A percentile compares a stretch with the other conserved stretches of the same genome.
Conservation (phyloP, 2,329 filamentous ascomycete species). For the Ceratocystis cacaofunesta region DNA sequence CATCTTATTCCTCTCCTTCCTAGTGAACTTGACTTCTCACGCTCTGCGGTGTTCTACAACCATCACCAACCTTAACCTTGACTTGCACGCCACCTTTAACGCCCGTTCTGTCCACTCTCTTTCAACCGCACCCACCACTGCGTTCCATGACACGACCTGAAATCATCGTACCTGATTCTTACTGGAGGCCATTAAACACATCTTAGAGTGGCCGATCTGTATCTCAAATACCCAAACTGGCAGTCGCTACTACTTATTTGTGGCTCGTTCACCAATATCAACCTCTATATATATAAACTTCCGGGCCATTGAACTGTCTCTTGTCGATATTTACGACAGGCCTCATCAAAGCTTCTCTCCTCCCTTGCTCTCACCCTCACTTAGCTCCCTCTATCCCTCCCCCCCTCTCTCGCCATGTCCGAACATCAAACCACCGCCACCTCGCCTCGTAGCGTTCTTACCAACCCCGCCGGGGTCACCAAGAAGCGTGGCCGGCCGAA, state of each 20-base stretch:
- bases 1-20: no score
- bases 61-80: not conserved
- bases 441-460: not conserved
- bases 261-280: not conserved
- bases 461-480: not conserved
- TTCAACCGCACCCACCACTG: not conserved
- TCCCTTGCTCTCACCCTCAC: not conserved
- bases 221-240: not conserved
- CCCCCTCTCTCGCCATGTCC: not conserved
- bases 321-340: no score
- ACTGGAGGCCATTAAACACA: not conserved
- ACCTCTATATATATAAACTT: not conserved
- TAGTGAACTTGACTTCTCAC: not conserved
- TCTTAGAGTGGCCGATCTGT: not conserved
- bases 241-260: not conserved
- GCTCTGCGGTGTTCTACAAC: not conserved
- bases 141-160: conserved; percentile 2
- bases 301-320: no score
- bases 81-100: not conserved
- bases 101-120: not conserved
- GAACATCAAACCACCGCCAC: not conserved
- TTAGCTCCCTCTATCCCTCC: not conserved
- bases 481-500: conserved; percentile 16
- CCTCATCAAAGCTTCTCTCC: not conserved
- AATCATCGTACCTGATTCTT: not conserved